Evolutionary conservation across 805 yeast genomes (phyloP), one percentile per base, ranked within the genome.

Genomic region (Groenewaldozyma salmanticensis): DNA sequence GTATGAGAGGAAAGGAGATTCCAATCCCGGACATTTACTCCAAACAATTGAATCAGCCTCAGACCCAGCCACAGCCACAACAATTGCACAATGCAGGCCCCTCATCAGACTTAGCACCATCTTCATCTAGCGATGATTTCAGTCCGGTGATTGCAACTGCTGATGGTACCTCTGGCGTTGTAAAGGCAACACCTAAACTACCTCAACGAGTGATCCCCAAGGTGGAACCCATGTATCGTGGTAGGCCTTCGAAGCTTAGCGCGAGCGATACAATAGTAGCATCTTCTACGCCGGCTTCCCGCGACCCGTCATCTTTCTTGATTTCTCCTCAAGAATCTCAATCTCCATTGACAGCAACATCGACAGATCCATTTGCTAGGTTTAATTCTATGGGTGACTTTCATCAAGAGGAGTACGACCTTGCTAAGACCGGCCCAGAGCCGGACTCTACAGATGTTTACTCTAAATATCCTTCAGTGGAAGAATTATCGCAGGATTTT

Each of bases 1-100:
- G 75, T 35, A 65, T 87, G 58, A 61, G 76, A 39, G 75, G 75
- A 27, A 66, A 74, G 43, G 67, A 73, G 39, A 65, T 70, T 16
- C 79, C 81, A 2, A 62, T 75, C 22, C 43, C 38, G 40, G 61
- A 60, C 38, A 52, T 54, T 21, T 58, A 57, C 42, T 22, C 47
- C 19, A 40, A 35, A 22, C 41, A 33, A 13, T 20, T 31, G 15
- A 18, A 9, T 16, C 19, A 31, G 29, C 33, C 34, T 29, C 20
- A 34, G 19, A 15, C 35, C 21, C 35, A 21, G 16, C 27, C 37
- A 13, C 38, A 15, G 32, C 40, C 37, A 15, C 17, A 9, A 21
- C 27, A 13, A n/a, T n/a, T 17, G 31, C 44, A 5, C 27, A 31
- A n/a, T 16, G n/a, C 15, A 18, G 17, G 3, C 22, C 43, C 17